Evolutionary conservation across 164 flowering plant genomes (phyloP), one percentile per base, ranked within the genome.

Genomic region (Stephania yunnanensis): DNA sequence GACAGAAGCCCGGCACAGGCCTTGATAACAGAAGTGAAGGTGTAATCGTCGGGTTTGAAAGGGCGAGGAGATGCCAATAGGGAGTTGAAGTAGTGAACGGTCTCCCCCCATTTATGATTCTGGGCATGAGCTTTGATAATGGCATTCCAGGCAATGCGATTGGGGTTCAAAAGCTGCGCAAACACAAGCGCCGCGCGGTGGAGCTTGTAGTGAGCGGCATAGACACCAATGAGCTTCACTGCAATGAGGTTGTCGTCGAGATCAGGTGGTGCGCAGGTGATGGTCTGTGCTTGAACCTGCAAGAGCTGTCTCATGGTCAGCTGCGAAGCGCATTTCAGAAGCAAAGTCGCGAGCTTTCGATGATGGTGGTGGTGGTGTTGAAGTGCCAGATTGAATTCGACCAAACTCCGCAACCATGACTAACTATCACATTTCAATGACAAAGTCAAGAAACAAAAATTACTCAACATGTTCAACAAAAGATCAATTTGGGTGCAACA

Each of bases 21-120:
- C 66, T 85, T 85, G 69, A 85, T 72, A 7, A 83, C 81, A 1
- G 87, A 85, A 20, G 87, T 85, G 76, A 83, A 81, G 25, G 87
- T 83, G 71, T 81, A 83, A 44, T 81, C 84, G 44, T 85, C 87
- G 1, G 83, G 82, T 12, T 20, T 66, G 13, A 75, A 75, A 29
- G 55, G 70, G 46, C 58, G 53, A 11, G 76, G 77, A 5, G 79
- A 73, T 1, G 78, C 67, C n/a, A 79, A n/a, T 36, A 71, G 76
- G 55, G 5, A 19, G 68, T 78, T 80, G 44, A 85, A 83, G 74
- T 42, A 75, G 44, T 46, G 78, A 15, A 85, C 31, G 19, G 82
- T 65, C 15, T 46, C 74, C 45, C 46, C 20, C 78, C 80, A 82
- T 19, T 82, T 53, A 30, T 64, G 72, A 78, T 81, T 75, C 46